These are phyloP conservation scores for Macrotyloma uniflorum DNA, from an alignment of 306 rosid species.

Conservation along the genomic window DNA sequence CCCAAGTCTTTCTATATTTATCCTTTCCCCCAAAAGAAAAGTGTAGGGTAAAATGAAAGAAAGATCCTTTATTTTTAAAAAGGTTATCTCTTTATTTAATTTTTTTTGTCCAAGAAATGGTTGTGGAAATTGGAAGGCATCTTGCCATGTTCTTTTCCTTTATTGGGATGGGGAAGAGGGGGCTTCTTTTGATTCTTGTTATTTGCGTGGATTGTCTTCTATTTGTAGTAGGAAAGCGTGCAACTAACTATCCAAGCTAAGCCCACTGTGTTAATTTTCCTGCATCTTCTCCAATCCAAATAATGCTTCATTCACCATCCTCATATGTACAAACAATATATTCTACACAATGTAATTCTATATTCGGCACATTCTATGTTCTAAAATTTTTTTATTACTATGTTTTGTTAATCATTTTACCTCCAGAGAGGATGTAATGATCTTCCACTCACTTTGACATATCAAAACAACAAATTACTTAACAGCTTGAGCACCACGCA, in stretches of 20 bases:
- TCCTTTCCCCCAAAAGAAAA: background rate
- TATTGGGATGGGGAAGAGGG: constrained; percentile 32
- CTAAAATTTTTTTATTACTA: too few relatives aligned
- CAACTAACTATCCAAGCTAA: too few relatives aligned
- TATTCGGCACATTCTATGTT: too few relatives aligned
- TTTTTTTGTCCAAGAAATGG: too few relatives aligned
- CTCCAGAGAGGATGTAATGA: background rate
- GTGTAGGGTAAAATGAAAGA: background rate
- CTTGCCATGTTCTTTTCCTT: constrained; percentile 34
- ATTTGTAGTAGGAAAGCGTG: background rate
- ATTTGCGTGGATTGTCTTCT: constrained; percentile 34
- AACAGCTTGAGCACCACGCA: background rate
- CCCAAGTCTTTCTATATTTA: background rate
- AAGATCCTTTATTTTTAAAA: background rate
- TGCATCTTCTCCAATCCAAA: too few relatives aligned
- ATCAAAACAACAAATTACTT: background rate
- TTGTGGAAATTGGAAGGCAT: constrained; percentile 29
- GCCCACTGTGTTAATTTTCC: too few relatives aligned
- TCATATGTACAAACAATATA: too few relatives aligned
- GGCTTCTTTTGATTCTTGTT: constrained; percentile 25
- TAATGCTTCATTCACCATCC: too few relatives aligned
- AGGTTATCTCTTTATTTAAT: background rate
- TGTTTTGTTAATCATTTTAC: constrained; percentile 6
- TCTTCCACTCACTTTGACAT: background rate
- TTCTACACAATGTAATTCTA: too few relatives aligned